Evolutionary conservation across 2,329 filamentous ascomycete genomes (phyloP), one percentile per base, ranked within the genome.

Genomic region (Trichoderma gracile): DNA sequence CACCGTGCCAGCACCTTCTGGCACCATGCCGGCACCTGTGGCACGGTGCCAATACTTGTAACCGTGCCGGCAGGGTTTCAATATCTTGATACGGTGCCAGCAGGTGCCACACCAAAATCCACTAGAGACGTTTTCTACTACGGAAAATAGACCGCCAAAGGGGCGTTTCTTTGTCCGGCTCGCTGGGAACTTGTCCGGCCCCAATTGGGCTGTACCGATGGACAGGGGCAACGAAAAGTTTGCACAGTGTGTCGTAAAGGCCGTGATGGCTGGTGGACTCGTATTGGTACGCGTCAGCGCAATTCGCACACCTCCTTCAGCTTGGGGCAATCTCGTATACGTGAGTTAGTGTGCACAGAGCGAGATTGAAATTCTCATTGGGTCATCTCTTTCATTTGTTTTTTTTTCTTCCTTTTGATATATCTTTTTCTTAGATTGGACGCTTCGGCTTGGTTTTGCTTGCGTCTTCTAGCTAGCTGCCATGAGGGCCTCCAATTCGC

Each of bases 401-500:
- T 30, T 52, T 63, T 47, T 38, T 21, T 42, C 40, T 43, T 33
- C 17, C 3, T 15, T 38, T 33, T 42, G 7, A 9, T 12, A 10
- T 33, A 1, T 10, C 9, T 33, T 47, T 25, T 47, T 53, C 53
- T 59, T 25, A 38, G 27, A 21, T 49, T 54, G 33, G 38, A 14
- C 49, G 46, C 33, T 19, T 38, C 3, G 33, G 10, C 38, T 64
- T 49, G 25, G 30, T 15, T 15, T 40, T 49, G 17, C 17, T 12
- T 15, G 46, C 33, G 42, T 45, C 25, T 7, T 50, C 55, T 63
- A 67, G 56, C 43, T 65, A 21, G 56, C 68, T 38, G 70, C 65
- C 15, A 73, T 68, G n/a, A 76, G 61, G 15, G 76, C 74, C 70
- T 90, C 83, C 74, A 90, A 78, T 70, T 86, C 84, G 17, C 80